Conservation (phyloP, 1,284 basidiomycete genomes). For the Irpex sp. region DNA sequence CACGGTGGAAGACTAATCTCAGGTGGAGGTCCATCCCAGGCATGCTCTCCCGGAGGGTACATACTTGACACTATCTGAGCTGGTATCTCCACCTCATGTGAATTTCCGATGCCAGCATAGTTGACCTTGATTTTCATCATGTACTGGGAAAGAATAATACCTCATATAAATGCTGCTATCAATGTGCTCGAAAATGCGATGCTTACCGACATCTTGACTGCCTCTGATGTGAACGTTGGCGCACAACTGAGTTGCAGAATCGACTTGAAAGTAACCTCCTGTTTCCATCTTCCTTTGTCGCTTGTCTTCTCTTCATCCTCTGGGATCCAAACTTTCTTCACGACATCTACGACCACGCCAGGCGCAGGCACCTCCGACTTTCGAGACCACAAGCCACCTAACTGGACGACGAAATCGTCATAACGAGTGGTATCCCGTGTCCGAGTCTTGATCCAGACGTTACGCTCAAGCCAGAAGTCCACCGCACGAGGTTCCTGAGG, state of each 20-base stretch:
- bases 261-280: slow-evolving; percentile 14
- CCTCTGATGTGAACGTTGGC: neutral
- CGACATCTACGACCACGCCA: too few species aligned
- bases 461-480: too few species aligned
- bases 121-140: neutral
- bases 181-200: neutral
- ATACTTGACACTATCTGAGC: neutral
- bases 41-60: neutral
- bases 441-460: too few species aligned
- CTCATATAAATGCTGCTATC: neutral
- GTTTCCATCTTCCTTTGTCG: slow-evolving; percentile 15
- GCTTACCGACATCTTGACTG: neutral
- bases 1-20: neutral
- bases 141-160: neutral
- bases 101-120: neutral
- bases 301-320: neutral
- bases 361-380: too few species aligned
- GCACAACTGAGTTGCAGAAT: neutral
- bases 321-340: too few species aligned
- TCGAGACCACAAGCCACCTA: too few species aligned
- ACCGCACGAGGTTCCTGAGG: too few species aligned
- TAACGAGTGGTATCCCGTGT: too few species aligned
- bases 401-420: too few species aligned
- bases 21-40: neutral
- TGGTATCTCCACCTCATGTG: neutral